A percentile compares a stretch with the other conserved stretches of the same genome.
These are phyloP conservation scores for Collybia sordida DNA, from an alignment of 768 basidiomycete species.

Conservation along the genomic window DNA sequence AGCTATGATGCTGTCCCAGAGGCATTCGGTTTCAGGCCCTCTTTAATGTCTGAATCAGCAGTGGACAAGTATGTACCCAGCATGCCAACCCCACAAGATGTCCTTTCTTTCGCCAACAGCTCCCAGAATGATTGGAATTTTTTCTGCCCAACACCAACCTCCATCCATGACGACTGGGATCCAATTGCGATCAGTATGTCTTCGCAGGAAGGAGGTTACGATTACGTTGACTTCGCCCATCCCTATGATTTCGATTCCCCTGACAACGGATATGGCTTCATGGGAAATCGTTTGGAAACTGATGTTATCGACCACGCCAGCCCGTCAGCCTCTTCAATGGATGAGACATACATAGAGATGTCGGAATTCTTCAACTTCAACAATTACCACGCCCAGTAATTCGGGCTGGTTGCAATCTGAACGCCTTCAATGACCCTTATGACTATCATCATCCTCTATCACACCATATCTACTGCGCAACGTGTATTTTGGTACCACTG, in stretches of 20 bases:
- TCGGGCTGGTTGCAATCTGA: no score
- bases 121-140: not conserved
- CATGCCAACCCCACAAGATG: not conserved
- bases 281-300: no score
- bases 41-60: not conserved
- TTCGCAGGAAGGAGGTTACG: not conserved
- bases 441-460: no score
- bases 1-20: constrained; percentile 16
- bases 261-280: no score
- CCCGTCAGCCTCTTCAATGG: no score
- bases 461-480: no score
- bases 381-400: no score
- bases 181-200: not conserved
- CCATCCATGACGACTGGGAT: constrained; percentile 2
- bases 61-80: constrained; percentile 5
- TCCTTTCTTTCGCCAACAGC: not conserved
- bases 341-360: no score
- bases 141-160: not conserved
- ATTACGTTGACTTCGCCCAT: not conserved
- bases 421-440: no score
- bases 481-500: no score
- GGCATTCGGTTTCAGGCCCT: constrained; percentile 13
- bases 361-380: no score
- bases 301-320: no score
- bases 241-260: not conserved